A percentile compares a stretch with the other conserved stretches of the same genome.
Conservation (phyloP, 1,139 yeast species). For the Suhomyces kunorum region DNA sequence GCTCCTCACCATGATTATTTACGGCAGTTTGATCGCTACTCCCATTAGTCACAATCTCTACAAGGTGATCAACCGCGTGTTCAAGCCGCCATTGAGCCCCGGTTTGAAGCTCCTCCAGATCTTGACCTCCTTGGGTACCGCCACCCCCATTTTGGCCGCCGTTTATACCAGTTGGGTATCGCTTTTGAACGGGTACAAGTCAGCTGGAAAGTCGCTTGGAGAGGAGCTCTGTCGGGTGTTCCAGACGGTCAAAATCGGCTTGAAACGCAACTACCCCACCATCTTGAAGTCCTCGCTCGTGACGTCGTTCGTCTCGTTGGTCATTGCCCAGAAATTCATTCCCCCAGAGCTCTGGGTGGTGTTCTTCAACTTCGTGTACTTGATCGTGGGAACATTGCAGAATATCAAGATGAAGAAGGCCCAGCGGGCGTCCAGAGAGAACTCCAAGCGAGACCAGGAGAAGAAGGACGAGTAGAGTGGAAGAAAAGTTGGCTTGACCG, state of each 20-base stretch:
- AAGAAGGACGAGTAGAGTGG: conserved; percentile 6
- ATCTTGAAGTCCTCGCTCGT: conserved; percentile 67
- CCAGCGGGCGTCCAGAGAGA: conserved; percentile 22
- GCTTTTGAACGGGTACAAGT: conserved; percentile 39
- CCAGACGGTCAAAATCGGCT: conserved; percentile 33
- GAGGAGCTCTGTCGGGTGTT: conserved; percentile 25
- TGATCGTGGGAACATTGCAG: conserved; percentile 75
- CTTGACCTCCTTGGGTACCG: conserved; percentile 57
- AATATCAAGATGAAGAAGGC: conserved; percentile 63
- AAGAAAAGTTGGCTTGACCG: too few species aligned
- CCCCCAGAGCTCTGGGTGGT: conserved; percentile 83
- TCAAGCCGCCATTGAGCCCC: conserved; percentile 41
- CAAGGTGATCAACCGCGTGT: conserved; percentile 44
- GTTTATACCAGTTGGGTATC: conserved; percentile 59
- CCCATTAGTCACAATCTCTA: conserved; percentile 73
- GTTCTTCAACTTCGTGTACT: conserved; percentile 73
- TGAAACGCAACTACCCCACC: conserved; percentile 52
- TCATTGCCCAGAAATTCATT: conserved; percentile 73
- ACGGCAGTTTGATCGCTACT: conserved; percentile 69
- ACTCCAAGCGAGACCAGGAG: conserved; percentile 3
- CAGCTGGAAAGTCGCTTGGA: conserved; percentile 14
- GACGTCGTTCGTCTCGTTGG: conserved; percentile 62
- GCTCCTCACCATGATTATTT: conserved; percentile 66
- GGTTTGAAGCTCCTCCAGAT: conserved; percentile 56
- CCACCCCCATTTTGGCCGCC: conserved; percentile 64